Conservation (phyloP, 2,329 filamentous ascomycete species). For the Aspergillus glaucus region DNA sequence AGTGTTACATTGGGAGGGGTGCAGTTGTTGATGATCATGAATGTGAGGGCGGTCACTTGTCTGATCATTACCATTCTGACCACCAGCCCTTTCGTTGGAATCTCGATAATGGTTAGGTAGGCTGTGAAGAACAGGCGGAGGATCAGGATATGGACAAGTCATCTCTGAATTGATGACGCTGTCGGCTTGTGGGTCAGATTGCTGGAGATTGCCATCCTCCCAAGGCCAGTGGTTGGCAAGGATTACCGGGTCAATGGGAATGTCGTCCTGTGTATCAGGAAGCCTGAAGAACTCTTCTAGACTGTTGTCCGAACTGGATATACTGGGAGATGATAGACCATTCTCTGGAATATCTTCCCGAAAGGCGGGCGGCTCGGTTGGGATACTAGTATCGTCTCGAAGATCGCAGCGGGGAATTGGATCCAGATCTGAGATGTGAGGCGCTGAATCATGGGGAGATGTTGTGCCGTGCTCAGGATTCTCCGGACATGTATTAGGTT, state of each 20-base stretch:
- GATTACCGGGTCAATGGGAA: constrained; percentile 12
- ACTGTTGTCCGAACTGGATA: constrained; percentile 5
- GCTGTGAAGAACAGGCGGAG: too few relatives aligned
- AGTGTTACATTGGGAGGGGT: too few relatives aligned
- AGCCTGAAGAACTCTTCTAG: constrained; percentile 4
- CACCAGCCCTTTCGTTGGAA: too few relatives aligned
- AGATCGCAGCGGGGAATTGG: constrained; percentile 1
- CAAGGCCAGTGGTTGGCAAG: constrained; percentile 10
- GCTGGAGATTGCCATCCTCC: constrained; percentile 6
- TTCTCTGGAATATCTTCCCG: constrained; percentile 7
- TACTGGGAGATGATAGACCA: constrained; percentile 6
- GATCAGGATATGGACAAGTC: neutral
- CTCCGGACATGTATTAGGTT: constrained; percentile 2
- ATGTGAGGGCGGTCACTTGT: neutral
- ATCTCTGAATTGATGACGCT: constrained; percentile 3
- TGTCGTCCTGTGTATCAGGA: constrained; percentile 7
- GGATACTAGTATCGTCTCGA: constrained; percentile 5
- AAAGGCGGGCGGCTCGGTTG: constrained; percentile 5
- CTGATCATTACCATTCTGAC: constrained; percentile 1
- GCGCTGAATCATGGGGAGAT: constrained; percentile 1
- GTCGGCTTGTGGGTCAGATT: constrained; percentile 4
- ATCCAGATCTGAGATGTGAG: constrained; percentile 3
- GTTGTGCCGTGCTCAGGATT: neutral
- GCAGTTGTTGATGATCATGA: constrained; percentile 4
- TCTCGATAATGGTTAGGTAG: too few relatives aligned